phyloP scores from a whole-genome alignment of 2,329 filamentous ascomycete genomes.

The Dothiorella sarmentorum region DNA sequence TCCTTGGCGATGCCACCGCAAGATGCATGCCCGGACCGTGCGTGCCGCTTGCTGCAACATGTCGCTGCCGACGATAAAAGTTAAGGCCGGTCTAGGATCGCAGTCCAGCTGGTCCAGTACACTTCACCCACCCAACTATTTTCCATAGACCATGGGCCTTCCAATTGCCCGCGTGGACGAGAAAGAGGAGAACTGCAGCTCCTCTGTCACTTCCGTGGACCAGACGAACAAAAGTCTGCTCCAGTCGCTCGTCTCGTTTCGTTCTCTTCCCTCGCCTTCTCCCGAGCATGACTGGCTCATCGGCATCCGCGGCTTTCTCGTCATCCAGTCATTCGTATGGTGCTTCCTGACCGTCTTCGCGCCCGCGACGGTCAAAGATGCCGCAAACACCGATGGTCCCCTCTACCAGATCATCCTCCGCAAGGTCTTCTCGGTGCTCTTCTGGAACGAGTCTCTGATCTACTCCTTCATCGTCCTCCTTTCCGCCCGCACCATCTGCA shows the following conservation, averaged over 20 bases:
- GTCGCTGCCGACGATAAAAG: not conserved
- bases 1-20: conserved; percentile 4
- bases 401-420: conserved; percentile 42
- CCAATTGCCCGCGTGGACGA: not conserved
- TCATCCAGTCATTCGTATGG: conserved; percentile 44
- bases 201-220: not conserved
- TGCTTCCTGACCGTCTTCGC: conserved; percentile 46
- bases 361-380: conserved; percentile 37
- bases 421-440: conserved; percentile 44
- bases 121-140: not conserved
- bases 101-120: not conserved
- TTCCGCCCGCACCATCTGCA: conserved; percentile 42
- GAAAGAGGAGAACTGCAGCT: not conserved
- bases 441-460: conserved; percentile 47
- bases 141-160: conserved; percentile 14
- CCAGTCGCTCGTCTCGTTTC: conserved; percentile 10
- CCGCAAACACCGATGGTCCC: conserved; percentile 35
- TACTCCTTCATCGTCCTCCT: conserved; percentile 47
- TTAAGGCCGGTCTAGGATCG: not conserved
- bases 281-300: conserved; percentile 35
- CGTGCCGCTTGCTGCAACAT: conserved; percentile 4
- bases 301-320: conserved; percentile 45
- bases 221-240: not conserved
- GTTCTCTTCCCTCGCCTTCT: conserved; percentile 17
- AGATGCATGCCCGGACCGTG: conserved; percentile 11